Conservation (phyloP, 2,329 filamentous ascomycete species). For the Verticillium isaacii region DNA sequence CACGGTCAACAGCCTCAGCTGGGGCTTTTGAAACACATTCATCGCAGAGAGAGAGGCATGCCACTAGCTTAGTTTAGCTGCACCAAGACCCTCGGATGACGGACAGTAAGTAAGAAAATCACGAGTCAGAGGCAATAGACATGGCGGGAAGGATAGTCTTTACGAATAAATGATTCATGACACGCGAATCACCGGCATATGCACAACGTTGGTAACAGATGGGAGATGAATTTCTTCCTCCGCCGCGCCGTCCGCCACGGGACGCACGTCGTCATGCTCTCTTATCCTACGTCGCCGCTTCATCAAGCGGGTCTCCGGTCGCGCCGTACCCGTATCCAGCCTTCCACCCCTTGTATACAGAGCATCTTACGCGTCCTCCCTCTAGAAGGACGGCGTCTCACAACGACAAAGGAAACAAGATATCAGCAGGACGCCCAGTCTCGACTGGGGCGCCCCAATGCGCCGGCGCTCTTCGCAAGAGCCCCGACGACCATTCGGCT, state of each 20-base stretch:
- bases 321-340: neutral
- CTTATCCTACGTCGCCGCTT: neutral
- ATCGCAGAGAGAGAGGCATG: no score
- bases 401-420: slow-evolving; percentile 11
- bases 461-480: neutral
- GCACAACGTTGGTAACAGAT: neutral
- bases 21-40: no score
- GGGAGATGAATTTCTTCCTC: slow-evolving; percentile 2
- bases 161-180: no score
- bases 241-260: neutral
- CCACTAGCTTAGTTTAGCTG: no score
- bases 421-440: neutral
- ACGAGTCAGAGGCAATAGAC: no score
- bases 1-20: no score
- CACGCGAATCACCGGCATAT: no score
- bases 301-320: neutral
- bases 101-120: no score
- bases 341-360: neutral
- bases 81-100: no score
- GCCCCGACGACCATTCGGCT: slow-evolving; percentile 2
- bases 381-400: neutral
- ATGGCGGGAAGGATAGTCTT: no score
- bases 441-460: neutral
- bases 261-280: neutral
- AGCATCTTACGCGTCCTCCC: neutral